Base-by-base conservation (phyloP, 2,329 filamentous ascomycete species). In the Raffaelea ambrosiae region DNA sequence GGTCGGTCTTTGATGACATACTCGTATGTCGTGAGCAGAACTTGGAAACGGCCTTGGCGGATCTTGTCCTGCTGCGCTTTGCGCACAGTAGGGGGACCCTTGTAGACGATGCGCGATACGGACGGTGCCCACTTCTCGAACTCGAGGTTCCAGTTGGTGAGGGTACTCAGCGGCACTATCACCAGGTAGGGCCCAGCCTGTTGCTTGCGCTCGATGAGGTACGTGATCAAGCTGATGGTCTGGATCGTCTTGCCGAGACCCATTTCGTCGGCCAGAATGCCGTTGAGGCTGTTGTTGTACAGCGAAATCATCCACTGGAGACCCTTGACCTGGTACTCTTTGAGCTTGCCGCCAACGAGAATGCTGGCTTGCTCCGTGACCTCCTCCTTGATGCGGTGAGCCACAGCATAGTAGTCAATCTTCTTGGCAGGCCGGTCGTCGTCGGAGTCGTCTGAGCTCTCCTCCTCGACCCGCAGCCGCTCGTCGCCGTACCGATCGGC, bases 241-340 rank as follows among this genome's bases (percentile, higher is more conserved):
- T 98, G 93, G 58, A 98, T 98, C 0, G 93, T 98, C 72, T 98
- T 98, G 66, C 93, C 93, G 55, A 98, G 87, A 83, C 93, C 93
- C 93, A 98, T 98, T 69, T 98, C 93, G 61, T 98, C 93, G 50
- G 93, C 93, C 59, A 98, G 74, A 56, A 98, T 97, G 77, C 93
- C 93, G 65, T 98, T 98, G 55, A 98, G 79, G 68, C 96, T 98
- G 74, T 98, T 98, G 82, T 98, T 98, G 78, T 97, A 98, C 14
- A 98, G 77, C 14, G 93, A 98, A 52, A 98, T 84, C 93, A 98
- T 98, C 93, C 93, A 98, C 66, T 98, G 91, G 43, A 98, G 72
- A 77, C 93, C 93, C 81, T 96, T 97, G 68, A 98, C 57, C 69
- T 98, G 93, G 67, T 98, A 98, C 65, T 98, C 93, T 67, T 98